Evolutionary conservation across 2,329 filamentous ascomycete species (phyloP), one percentile per base, ranked within the genome.

Genomic region (Ascocoryne sarcoides): DNA sequence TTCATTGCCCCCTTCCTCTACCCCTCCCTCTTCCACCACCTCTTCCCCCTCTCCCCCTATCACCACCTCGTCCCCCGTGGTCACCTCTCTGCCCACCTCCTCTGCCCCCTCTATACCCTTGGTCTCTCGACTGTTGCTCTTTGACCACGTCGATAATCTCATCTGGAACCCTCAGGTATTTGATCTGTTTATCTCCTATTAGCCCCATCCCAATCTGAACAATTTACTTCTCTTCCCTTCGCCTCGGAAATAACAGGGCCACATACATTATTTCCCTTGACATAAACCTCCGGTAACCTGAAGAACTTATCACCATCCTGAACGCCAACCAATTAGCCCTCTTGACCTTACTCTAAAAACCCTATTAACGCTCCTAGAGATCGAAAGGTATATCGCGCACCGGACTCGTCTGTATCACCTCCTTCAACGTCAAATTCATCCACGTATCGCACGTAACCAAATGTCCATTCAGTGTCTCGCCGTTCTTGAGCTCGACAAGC

Each of bases 341-440:
- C n/a, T 10, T 17, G n/a, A n/a, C n/a, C n/a, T n/a, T n/a, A n/a
- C n/a, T n/a, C n/a, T n/a, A n/a, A n/a, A n/a, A n/a, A n/a, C n/a
- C n/a, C n/a, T n/a, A n/a, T n/a, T n/a, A n/a, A n/a, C n/a, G n/a
- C 21, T 15, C 12, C 19, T 32, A 34, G 28, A 23, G 8, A 14
- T 5, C 14, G 16, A 15, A 37, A 16, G 35, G 19, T 16, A 36
- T 26, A 7, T 26, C 18, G 53, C 71, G 37, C 65, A 83, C 79
- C 17, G 90, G 81, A 60, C 84, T 95, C 14, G 92, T 96, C 66
- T 96, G 90, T 26, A 96, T 86, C 16, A 98, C 93, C 64, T 96
- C 92, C 65, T 92, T 94, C 52, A 98, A 68, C 2, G 90, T 96
- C 54, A 98, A 70, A 68, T 98, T 98, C 92, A 98, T 98, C 88